Conservation (phyloP, 768 basidiomycete genomes). For the Pleurotus ostreatus region DNA sequence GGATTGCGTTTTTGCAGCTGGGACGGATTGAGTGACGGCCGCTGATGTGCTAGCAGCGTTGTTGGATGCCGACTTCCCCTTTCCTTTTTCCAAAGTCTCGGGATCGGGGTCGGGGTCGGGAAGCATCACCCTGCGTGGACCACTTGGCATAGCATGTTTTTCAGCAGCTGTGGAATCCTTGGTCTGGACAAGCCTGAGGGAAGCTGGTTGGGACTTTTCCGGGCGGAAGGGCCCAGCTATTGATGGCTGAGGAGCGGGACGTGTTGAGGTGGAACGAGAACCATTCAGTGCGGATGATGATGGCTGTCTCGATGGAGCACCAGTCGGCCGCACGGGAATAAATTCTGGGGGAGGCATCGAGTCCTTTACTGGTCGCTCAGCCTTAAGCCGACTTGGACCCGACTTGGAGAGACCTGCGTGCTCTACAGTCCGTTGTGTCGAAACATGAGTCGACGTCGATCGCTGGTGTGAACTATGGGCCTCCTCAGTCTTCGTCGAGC, state of each 20-base stretch:
- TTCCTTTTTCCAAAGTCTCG: not conserved
- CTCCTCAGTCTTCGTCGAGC: not conserved
- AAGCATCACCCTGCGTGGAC: conserved; percentile 1
- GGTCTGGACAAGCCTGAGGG: not conserved
- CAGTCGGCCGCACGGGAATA: conserved; percentile 22
- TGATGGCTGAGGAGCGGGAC: conserved; percentile 1
- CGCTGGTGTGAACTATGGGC: not conserved
- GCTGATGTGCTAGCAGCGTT: not conserved
- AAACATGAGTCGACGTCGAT: conserved; percentile 21
- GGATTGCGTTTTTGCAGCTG: not conserved
- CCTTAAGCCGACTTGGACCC: conserved; percentile 11
- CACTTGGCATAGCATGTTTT: conserved; percentile 3
- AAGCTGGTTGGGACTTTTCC: not conserved
- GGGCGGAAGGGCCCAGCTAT: conserved; percentile 2
- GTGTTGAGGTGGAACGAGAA: conserved; percentile 11
- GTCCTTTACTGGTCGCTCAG: not conserved
- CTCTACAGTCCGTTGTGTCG: conserved; percentile 12
- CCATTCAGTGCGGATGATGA: conserved; percentile 12
- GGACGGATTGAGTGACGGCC: not conserved
- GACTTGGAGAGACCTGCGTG: conserved; percentile 10
- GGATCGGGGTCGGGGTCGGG: not conserved
- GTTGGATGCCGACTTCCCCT: not conserved
- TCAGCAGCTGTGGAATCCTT: not conserved
- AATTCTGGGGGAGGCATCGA: conserved; percentile 23
- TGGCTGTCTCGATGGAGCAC: conserved; percentile 4